Evolutionary conservation across 1,284 basidiomycete genomes (phyloP), one percentile per base, ranked within the genome.

Genomic region (Neonothopanus nambi): DNA sequence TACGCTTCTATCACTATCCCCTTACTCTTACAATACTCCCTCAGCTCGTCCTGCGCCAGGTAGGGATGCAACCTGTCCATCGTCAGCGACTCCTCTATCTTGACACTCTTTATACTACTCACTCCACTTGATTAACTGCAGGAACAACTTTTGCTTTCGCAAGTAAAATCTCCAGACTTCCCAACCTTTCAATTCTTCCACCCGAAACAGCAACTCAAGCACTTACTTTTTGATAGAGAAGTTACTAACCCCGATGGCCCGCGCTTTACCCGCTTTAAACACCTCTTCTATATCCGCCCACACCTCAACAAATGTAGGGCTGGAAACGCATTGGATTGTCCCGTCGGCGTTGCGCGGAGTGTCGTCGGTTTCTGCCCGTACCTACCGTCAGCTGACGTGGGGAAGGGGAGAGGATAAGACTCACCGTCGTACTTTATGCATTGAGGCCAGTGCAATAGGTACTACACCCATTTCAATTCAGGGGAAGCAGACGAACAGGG

Each of bases 381-480:
- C n/a, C n/a, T n/a, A n/a, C n/a, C n/a, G 8, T 33, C 3, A 33
- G 30, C 13, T 3, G 8, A 9, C 30, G 30, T 8, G 13, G 8
- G 3, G 3, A 33, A 4, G 3, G 30, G 8, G 13, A 9, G 30
- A 33, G 3, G 8, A 13, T 8, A 21, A 1, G 9, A 12, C 8
- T 12, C 12, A 35, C 50, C 50, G 15, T 51, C 48, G 7, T 56
- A 53, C 21, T 48, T 51, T 13, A 64, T 44, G 45, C 58, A 60
- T 57, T 67, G 69, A 63, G 79, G 78, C 80, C 81, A 88, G 68
- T 89, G 86, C 67, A 90, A 74, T 20, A 91, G 75, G 68, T 86
- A 87, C 49, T 67, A n/a, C 13, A 20, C n/a, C 11, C 3, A 11
- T 43, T 5, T 35, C 30, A 33, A 33, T 30, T 36, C 28, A 24